Evolutionary conservation across 2,329 filamentous ascomycete species (phyloP).

Genomic region (Epichloe uncinata): DNA sequence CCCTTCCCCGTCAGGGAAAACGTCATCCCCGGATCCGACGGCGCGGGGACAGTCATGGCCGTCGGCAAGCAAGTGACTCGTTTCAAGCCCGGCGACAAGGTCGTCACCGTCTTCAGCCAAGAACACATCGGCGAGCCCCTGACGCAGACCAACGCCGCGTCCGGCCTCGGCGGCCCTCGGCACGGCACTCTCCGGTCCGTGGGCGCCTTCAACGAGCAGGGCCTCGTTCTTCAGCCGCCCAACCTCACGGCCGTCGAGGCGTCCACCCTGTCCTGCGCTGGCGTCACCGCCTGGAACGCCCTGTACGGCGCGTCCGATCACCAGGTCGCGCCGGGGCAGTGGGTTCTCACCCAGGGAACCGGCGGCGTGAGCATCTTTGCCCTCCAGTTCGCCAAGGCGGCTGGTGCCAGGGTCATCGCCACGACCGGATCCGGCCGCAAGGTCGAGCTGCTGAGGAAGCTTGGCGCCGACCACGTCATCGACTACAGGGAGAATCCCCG

Average conservation of each 20-base stretch:
- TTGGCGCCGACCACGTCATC: constrained; percentile 36
- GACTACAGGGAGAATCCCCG: constrained; percentile 33
- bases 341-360: constrained; percentile 56
- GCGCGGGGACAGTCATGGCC: constrained; percentile 38
- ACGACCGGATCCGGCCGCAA: constrained; percentile 34
- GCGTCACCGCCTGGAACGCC: constrained; percentile 52
- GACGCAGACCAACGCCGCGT: constrained; percentile 21
- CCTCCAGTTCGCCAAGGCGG: constrained; percentile 41
- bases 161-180: constrained; percentile 53
- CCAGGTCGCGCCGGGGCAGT: constrained; percentile 37
- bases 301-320: constrained; percentile 40
- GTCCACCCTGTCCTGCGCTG: constrained; percentile 46
- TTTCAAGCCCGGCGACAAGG: constrained; percentile 39
- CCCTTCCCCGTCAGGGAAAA: constrained; percentile 20
- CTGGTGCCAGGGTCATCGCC: constrained; percentile 34
- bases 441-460: constrained; percentile 27
- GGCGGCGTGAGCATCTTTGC: constrained; percentile 56
- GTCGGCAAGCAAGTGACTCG: constrained; percentile 34
- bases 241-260: constrained; percentile 40
- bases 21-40: constrained; percentile 38
- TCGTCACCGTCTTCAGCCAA: constrained; percentile 50
- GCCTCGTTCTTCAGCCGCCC: constrained; percentile 49
- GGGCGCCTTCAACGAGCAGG: constrained; percentile 53
- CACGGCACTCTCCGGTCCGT: constrained; percentile 58
- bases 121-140: constrained; percentile 33